Percentiles rank a stretch among this genome's conserved stretches.
Conservation (phyloP, 2,329 filamentous ascomycete species). For the Phialemonium atrogriseum region DNA sequence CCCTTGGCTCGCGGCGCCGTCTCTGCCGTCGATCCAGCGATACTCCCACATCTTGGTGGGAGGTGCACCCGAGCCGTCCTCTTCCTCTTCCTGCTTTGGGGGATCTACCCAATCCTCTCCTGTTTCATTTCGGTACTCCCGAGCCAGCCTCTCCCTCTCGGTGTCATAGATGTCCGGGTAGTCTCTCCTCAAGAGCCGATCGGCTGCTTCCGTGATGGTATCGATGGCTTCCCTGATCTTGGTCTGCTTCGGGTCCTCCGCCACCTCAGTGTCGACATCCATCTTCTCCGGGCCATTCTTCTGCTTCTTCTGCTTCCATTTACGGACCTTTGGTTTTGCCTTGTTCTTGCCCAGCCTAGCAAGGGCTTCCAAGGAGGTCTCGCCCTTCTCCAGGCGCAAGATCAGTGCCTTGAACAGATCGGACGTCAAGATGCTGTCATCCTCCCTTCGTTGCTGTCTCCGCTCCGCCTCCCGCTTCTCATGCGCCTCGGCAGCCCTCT, state of each 20-base stretch:
- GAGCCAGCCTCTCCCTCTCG: slow-evolving; percentile 73
- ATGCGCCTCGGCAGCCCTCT: slow-evolving; percentile 75
- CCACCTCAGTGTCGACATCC: slow-evolving; percentile 59
- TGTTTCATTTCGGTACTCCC: slow-evolving; percentile 77
- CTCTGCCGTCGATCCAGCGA: slow-evolving; percentile 81
- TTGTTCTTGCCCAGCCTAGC: slow-evolving; percentile 67
- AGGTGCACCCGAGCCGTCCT: slow-evolving; percentile 13
- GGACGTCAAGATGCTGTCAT: slow-evolving; percentile 81
- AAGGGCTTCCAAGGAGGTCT: slow-evolving; percentile 83
- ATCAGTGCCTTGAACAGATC: slow-evolving; percentile 74
- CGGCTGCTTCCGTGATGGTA: slow-evolving; percentile 79
- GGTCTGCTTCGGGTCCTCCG: slow-evolving; percentile 60
- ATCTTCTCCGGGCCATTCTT: slow-evolving; percentile 48
- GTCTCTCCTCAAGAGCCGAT: slow-evolving; percentile 74
- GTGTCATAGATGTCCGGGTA: slow-evolving; percentile 87
- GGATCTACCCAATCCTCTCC: slow-evolving; percentile 71
- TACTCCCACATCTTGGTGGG: slow-evolving; percentile 86
- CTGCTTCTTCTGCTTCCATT: slow-evolving; percentile 64
- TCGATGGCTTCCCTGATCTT: slow-evolving; percentile 68
- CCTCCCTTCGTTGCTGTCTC: slow-evolving; percentile 59
- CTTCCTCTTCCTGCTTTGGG: slow-evolving; percentile 18
- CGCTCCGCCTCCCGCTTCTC: slow-evolving; percentile 75
- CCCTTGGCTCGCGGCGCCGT: slow-evolving; percentile 70
- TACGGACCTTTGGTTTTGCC: slow-evolving; percentile 49
- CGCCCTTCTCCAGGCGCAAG: slow-evolving; percentile 62